Conservation (phyloP, 2,329 filamentous ascomycete species). For the Calonectria multiphialidica region DNA sequence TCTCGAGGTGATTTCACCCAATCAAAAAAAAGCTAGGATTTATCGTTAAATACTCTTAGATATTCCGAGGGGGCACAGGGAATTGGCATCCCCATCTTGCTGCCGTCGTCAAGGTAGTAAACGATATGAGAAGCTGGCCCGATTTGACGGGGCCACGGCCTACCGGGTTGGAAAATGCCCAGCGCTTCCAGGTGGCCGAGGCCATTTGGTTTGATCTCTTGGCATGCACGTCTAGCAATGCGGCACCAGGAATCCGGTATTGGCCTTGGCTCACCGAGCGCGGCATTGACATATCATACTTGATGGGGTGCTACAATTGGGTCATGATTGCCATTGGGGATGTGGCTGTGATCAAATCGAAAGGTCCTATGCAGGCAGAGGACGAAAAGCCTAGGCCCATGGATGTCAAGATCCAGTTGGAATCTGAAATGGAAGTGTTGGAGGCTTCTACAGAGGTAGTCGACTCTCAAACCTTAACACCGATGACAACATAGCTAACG, state of each 20-base stretch:
- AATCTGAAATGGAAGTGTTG: not conserved
- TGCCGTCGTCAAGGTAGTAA: constrained; percentile 31
- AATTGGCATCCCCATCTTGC: constrained; percentile 37
- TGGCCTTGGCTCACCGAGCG: constrained; percentile 20
- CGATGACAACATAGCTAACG: not conserved
- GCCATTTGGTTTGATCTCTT: constrained; percentile 39
- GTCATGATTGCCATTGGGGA: constrained; percentile 37
- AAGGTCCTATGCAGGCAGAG: not conserved
- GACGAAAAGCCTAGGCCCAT: not conserved
- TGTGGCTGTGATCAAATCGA: not conserved
- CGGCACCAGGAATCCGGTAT: constrained; percentile 15
- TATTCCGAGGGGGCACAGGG: constrained; percentile 32
- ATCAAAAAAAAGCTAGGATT: not conserved
- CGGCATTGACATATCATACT: constrained; percentile 28
- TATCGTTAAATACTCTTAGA: not conserved
- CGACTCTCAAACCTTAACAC: not conserved
- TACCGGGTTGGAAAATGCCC: not conserved
- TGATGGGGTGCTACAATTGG: constrained; percentile 38
- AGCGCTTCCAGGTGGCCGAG: constrained; percentile 31
- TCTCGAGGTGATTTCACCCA: constrained; percentile 34
- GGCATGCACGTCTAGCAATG: constrained; percentile 22
- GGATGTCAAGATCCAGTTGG: not conserved
- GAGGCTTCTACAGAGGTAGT: not conserved
- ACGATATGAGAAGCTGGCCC: constrained; percentile 10
- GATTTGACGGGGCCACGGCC: not conserved